These are phyloP conservation scores for Nigrospora oryzae DNA, from an alignment of 2,329 filamentous ascomycete genomes.

Conservation along the genomic window DNA sequence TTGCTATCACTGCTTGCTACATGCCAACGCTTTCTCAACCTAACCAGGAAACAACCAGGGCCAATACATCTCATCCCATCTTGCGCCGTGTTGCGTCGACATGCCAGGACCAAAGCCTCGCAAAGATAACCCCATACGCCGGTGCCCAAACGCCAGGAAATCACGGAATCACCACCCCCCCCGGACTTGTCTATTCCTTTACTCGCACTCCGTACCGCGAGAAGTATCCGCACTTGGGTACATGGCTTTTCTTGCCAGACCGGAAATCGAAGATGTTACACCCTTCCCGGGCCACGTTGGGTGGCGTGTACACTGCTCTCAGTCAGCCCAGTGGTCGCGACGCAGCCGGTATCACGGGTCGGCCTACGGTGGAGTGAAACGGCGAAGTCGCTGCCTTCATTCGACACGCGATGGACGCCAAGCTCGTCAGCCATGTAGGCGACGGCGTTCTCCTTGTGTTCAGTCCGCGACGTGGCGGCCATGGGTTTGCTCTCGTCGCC, in stretches of 20 bases:
- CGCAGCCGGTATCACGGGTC: not conserved
- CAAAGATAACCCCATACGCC: too few relatives aligned
- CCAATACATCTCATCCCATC: too few relatives aligned
- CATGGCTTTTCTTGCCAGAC: conserved; percentile 66
- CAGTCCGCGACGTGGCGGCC: conserved; percentile 56
- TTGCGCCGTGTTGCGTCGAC: too few relatives aligned
- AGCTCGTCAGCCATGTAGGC: conserved; percentile 90
- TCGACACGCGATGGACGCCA: conserved; percentile 75
- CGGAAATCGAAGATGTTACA: conserved; percentile 73
- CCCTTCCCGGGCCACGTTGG: conserved; percentile 75
- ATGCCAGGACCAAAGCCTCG: too few relatives aligned
- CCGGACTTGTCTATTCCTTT: too few relatives aligned
- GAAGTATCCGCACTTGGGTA: conserved; percentile 64
- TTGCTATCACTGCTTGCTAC: too few relatives aligned
- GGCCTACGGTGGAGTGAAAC: conserved; percentile 69
- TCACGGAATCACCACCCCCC: too few relatives aligned
- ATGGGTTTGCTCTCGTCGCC: conserved; percentile 45
- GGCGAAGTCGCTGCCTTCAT: conserved; percentile 66
- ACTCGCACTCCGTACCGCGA: conserved; percentile 44
- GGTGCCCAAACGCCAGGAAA: too few relatives aligned
- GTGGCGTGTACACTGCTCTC: conserved; percentile 66
- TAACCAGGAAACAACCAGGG: too few relatives aligned
- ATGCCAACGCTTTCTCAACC: too few relatives aligned
- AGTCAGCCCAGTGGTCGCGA: conserved; percentile 11
- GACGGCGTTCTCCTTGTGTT: conserved; percentile 63